A percentile compares a stretch with the other conserved stretches of the same genome.
These are phyloP conservation scores for Hygrocybe punicea DNA, from an alignment of 768 basidiomycete species.

Conservation along the genomic window DNA sequence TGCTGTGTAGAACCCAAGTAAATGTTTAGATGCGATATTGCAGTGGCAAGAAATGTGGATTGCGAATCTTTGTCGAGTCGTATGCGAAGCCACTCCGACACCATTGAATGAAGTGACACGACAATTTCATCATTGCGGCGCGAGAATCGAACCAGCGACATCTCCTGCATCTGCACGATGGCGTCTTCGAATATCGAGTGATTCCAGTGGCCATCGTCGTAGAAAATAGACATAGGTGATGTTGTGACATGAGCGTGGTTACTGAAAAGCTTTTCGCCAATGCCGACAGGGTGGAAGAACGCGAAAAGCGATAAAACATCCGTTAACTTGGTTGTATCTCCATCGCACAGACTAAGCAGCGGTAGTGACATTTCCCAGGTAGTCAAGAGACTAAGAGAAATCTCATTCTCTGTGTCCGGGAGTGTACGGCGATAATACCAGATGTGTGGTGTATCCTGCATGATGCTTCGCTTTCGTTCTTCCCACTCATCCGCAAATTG, in stretches of 20 bases:
- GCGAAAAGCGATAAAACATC: neutral
- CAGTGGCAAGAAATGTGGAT: neutral
- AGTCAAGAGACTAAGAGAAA: no score
- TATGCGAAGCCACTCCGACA: neutral
- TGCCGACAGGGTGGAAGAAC: neutral
- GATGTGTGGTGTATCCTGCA: neutral
- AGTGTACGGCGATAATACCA: neutral
- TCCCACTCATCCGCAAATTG: neutral
- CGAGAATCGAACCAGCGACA: neutral
- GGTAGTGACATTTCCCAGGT: neutral
- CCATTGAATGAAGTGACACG: neutral
- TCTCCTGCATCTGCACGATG: neutral
- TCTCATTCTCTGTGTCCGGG: neutral
- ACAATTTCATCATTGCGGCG: neutral
- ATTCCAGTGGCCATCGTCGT: neutral
- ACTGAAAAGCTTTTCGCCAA: neutral
- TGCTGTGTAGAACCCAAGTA: neutral
- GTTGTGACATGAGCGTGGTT: neutral
- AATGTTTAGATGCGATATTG: neutral
- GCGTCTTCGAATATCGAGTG: neutral
- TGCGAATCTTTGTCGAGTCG: neutral
- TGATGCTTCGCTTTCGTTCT: neutral
- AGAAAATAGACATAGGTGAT: neutral
- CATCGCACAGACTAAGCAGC: neutral
- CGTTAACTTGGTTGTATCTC: neutral